phyloP scores from a whole-genome alignment of 805 yeast genomes.

The Teunomyces kruisii region DNA sequence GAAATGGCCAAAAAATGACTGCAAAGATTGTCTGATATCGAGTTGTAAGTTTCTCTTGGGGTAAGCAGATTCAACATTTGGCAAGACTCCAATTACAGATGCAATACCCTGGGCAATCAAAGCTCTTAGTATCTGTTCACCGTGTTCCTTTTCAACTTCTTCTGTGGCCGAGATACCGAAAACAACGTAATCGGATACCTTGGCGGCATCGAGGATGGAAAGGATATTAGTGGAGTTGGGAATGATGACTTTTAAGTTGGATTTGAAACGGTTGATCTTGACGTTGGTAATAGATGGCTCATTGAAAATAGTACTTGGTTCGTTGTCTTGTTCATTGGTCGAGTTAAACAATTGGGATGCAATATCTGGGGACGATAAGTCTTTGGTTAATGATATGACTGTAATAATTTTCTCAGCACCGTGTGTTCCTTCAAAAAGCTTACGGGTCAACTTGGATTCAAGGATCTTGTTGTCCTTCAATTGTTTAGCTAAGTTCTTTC shows the following conservation, averaged over 20 bases:
- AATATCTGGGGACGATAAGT: constrained; percentile 58
- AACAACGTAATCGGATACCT: constrained; percentile 83
- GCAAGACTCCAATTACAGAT: constrained; percentile 72
- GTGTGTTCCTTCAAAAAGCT: constrained; percentile 72
- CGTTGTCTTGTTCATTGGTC: constrained; percentile 26
- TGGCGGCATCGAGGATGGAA: constrained; percentile 79
- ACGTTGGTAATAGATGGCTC: constrained; percentile 54
- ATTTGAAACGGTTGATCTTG: constrained; percentile 64
- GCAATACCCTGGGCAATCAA: constrained; percentile 91
- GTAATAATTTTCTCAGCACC: constrained; percentile 87
- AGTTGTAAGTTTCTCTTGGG: constrained; percentile 75
- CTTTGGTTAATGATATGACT: constrained; percentile 74
- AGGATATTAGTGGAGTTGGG: constrained; percentile 69
- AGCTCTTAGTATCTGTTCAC: constrained; percentile 88
- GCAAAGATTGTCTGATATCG: constrained; percentile 50
- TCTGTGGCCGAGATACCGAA: constrained; percentile 85
- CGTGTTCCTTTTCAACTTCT: constrained; percentile 76
- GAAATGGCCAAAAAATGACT: constrained; percentile 42
- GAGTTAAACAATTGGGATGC: constrained; percentile 50
- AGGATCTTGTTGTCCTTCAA: constrained; percentile 68
- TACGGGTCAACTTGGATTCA: constrained; percentile 57
- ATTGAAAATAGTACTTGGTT: constrained; percentile 16
- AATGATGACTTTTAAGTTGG: constrained; percentile 68
- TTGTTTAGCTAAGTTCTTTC: constrained; percentile 80
- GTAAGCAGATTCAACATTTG: constrained; percentile 66